Evolutionary conservation across 176 grass and related monocot species (phyloP), one percentile per base, ranked within the genome.

Genomic region (Chrysopogon serrulatus): DNA sequence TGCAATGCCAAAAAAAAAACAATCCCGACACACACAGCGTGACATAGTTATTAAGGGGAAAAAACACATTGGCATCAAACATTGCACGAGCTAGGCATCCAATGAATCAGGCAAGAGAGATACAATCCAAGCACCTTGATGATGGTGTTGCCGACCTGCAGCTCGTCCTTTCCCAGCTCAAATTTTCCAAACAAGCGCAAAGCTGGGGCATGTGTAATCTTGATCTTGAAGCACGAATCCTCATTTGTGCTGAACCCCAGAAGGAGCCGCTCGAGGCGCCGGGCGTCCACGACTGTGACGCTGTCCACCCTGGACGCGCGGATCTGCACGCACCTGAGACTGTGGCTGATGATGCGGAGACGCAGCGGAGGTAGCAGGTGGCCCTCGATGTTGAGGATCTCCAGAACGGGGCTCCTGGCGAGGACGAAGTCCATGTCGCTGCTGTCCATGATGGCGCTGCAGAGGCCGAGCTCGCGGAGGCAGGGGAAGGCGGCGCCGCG

Each of bases 401-500:
- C 75, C 76, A 86, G 75, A 40, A 63, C 76, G 12, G 74, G 83
- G 48, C 63, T 70, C 83, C 74, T 79, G 53, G 51, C 66, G 66
- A 86, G 76, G 84, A 86, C 7, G 40, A 86, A 72, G 10, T 72
- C 40, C 30, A 79, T 48, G 66, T 79, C 66, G 21, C 6, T 4
- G 40, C n/a, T 15, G 12, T 37, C 3, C 16, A 86, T 71, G 30
- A 4, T 15, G 15, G 79, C 42, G 37, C 21, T 23, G 31, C 47
- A 88, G 49, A 77, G 64, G 31, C 66, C 73, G 48, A 88, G 86
- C 64, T 88, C 79, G 28, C 17, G 17, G 73, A 88, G 73, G 71
- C 39, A 8, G 1, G 86, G 65, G 79, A 88, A 78, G 26, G 76
- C 54, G 23, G 24, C 54, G 42, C 36, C 54, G 1, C 79, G 53